Evolutionary conservation across 306 rosid species (phyloP), one percentile per base, ranked within the genome.

Genomic region (Trifolium pratense): DNA sequence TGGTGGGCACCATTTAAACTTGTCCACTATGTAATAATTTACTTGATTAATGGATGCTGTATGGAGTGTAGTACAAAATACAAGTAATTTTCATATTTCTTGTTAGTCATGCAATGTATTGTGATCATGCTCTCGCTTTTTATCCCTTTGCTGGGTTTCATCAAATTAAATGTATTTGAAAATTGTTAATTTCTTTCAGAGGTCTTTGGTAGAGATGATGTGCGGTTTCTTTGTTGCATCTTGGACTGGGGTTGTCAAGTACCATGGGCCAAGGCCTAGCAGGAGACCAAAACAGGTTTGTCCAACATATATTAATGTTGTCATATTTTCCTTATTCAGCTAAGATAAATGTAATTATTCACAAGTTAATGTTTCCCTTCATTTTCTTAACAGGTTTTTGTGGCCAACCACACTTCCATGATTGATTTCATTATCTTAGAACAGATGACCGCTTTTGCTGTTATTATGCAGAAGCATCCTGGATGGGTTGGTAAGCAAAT

Each of bases 401-500:
- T 89, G 82, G 92, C 98, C 80, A 94, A 91, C 78, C 96, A 91
- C 76, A 94, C 98, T 49, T 94, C 97, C 74, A 94, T 94, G 97
- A 94, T 91, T 80, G 97, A 94, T 89, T 94, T 42, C 86, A 87
- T 94, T 75, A 70, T 94, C 85, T 83, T 94, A 84, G 95, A 91
- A 75, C 98, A 94, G 91, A 94, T 94, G 97, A 89, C 98, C 13
- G 96, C 98, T 46, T 94, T 94, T 84, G 96, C 98, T 80, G 98
- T 91, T 55, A 94, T 94, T 55, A 91, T 94, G 98, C 98, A 94
- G 83, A 94, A 91, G 75, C 98, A 94, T 86, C 92, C 91, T 76
- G 98, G 98, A 80, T 94, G 98, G 98, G 97, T 94, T 83, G 98
- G 98, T 94, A 84, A 85, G 98, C 74, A 43, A 67, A 66, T 23